A percentile compares a stretch with the other conserved stretches of the same genome.
Conservation (phyloP, 225 moss, liverwort and hornwort species). For the Antitrichia curtipendula region DNA sequence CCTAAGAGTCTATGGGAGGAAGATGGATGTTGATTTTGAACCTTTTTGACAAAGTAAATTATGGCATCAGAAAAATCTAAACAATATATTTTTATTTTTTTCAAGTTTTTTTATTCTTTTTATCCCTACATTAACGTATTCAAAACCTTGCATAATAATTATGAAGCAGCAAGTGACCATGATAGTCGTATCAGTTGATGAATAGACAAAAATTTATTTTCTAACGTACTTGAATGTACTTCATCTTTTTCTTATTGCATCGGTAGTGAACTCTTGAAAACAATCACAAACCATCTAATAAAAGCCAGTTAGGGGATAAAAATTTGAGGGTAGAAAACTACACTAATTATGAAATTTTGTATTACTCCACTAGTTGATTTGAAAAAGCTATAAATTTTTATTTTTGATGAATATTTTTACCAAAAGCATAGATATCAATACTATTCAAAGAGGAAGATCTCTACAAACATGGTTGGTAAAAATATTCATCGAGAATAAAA, state of each 20-base stretch:
- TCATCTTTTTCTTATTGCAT: neutral
- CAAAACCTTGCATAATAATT: rapidly evolving
- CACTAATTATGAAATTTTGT: neutral
- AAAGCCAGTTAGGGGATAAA: neutral
- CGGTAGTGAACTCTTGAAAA: rapidly evolving
- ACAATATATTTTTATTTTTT: neutral
- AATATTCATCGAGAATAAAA: neutral
- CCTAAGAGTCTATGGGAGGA: neutral
- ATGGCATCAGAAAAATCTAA: neutral
- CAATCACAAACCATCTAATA: neutral
- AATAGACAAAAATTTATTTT: neutral
- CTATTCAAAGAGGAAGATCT: neutral
- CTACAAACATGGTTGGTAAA: neutral
- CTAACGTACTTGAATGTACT: neutral
- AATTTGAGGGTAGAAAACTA: neutral
- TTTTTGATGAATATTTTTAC: neutral
- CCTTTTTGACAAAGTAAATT: neutral
- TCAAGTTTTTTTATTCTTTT: neutral
- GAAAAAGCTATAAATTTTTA: neutral
- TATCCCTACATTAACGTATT: rapidly evolving
- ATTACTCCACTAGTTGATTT: neutral
- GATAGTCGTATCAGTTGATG: neutral
- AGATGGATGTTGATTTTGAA: neutral
- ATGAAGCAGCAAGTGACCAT: neutral
- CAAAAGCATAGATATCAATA: neutral